Evolutionary conservation across 176 grass and related monocot species (phyloP), one percentile per base, ranked within the genome.

Genomic region (Phoenix dactylifera): DNA sequence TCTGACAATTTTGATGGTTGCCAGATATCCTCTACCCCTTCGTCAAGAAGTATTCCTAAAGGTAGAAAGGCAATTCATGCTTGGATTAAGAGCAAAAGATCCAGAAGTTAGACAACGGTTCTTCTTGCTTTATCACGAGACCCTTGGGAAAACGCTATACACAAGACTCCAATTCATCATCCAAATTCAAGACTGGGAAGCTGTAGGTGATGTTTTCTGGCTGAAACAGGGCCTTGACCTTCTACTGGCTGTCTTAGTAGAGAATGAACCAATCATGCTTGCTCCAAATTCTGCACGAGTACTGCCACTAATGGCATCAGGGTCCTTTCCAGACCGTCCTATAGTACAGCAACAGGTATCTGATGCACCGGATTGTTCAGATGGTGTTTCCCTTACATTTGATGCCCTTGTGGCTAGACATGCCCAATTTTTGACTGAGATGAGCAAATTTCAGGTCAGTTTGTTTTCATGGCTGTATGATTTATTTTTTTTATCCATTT

Each of bases 221-320:
- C 73, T 98, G 65, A 98, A 89, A 71, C 87, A 98, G 74, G 93
- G 84, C 15, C 88, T 98, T 72, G 93, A 98, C 77, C 93, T 98
- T 64, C 82, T 98, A 66, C 75, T 98, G 64, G 93, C 93, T 67
- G 82, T 98, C 72, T 69, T 98, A 64, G 84, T 92, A 59, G 93
- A 98, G 80, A 88, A 92, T 67, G 87, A 83, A 44, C 87, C 82
- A 23, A 98, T 98, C 67, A 83, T 76, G 66, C 93, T 98, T 54
- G 93, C 93, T 4, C 52, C 87, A 71, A 92, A 98, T 72, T 98
- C 93, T 64, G 93, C 93, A 68, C 81, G 88, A 20, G 87, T 92
- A 48, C 88, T 82, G n/a, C 70, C 93, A 17, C 82, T 98, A 48
- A 79, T 88, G 84, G 57, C 79, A 53, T 51, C 59, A 50, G 93